Base-by-base conservation (phyloP, 2,329 filamentous ascomycete genomes). In the Arthroderma uncinatum region DNA sequence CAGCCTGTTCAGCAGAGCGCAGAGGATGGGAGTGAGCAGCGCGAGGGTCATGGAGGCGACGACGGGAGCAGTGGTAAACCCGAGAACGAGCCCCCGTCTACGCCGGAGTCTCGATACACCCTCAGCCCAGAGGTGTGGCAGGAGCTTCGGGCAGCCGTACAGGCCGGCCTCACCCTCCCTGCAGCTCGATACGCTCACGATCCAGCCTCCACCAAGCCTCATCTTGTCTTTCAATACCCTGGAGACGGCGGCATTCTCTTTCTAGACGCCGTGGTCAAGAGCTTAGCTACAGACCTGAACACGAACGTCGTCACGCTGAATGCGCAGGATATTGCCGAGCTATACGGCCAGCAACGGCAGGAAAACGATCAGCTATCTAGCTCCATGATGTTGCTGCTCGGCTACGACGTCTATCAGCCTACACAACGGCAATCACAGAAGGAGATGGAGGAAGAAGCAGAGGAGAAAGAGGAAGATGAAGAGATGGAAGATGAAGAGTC, bases 221-320 rank as follows among this genome's bases (percentile, higher is more conserved):
- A 85, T 61, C 70, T 83, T 16, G 74, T 81, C 4, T 70, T 86
- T 10, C 78, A 82, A 57, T 84, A 82, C 60, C 81, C 82, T 1
- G 76, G 77, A 25, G 75, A 79, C 42, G 78, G 80, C 50, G 79
- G 75, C 39, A 79, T 76, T 57, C 67, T 70, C 50, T 77, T 79
- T 60, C 70, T 88, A 36, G 78, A 84, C 61, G 70, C 74, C 2
- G 73, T 87, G n/a, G 79, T 91, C 1, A 77, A 81, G 59, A 78
- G 81, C 54, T 73, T 86, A 44, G 86, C 86, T 0, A 73, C 74
- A 10, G 77, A 82, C 34, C 73, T 86, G 73, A 63, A 67, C 10
- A 67, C 71, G 28, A 70, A 75, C 60, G 54, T 76, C 54, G 66
- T 75, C 47, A 74, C 70, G 0, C 65, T 76, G 48, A 72, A 74